phyloP scores from a whole-genome alignment of 495 filamentous ascomycete species.

The Xylaria venustula region DNA sequence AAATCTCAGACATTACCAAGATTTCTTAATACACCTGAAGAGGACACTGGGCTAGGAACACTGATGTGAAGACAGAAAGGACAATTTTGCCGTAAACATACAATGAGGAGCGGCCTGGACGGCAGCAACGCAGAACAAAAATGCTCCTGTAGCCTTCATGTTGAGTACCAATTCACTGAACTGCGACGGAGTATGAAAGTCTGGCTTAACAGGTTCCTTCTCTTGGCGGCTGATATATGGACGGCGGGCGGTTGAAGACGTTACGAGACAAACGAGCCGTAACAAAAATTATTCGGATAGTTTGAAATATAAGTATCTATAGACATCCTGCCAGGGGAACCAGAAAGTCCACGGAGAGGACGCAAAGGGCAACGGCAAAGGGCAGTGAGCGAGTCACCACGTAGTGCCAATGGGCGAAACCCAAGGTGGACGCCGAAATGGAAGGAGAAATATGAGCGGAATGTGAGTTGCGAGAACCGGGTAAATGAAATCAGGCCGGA shows the following conservation, averaged over 20 bases:
- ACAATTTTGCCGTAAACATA: too few relatives aligned
- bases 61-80: too few relatives aligned
- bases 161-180: not conserved
- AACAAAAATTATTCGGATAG: too few relatives aligned
- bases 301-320: too few relatives aligned
- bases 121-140: slow-evolving; percentile 32
- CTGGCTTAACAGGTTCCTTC: not conserved
- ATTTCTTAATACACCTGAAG: too few relatives aligned
- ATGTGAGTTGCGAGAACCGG: slow-evolving; percentile 8
- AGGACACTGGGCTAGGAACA: too few relatives aligned
- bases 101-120: slow-evolving; percentile 42
- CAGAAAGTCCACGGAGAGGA: not conserved
- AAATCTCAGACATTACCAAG: too few relatives aligned
- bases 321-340: too few relatives aligned
- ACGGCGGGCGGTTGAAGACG: too few relatives aligned
- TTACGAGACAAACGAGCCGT: too few relatives aligned
- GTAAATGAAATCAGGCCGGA: slow-evolving; percentile 2
- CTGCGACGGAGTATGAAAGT: not conserved
- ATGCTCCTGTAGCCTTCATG: slow-evolving; percentile 38
- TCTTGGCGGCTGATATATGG: not conserved
- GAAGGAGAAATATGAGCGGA: not conserved
- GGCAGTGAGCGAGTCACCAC: too few relatives aligned
- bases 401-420: too few relatives aligned
- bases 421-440: not conserved
- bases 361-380: not conserved